Evolutionary conservation across 2,329 filamentous ascomycete genomes (phyloP).

Genomic region (Cladobotryum protrusum): DNA sequence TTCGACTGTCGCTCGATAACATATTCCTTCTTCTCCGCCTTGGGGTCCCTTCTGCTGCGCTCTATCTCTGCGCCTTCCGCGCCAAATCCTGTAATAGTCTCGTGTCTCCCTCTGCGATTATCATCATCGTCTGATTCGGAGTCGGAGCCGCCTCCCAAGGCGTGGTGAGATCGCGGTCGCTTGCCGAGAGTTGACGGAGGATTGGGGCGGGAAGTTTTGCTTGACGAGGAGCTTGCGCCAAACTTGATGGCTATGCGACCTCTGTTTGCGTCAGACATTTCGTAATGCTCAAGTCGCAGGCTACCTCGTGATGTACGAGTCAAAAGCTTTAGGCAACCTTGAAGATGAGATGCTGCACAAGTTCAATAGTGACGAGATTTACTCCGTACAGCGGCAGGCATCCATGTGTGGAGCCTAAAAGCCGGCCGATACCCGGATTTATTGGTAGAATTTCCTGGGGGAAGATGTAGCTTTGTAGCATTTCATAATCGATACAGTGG

Average conservation of each 20-base stretch:
- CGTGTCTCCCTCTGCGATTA: conserved; percentile 27
- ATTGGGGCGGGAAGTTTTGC: conserved; percentile 25
- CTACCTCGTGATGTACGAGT: too few species aligned
- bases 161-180: conserved; percentile 37
- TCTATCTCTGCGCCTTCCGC: conserved; percentile 38
- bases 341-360: not conserved
- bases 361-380: too few species aligned
- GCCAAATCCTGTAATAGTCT: conserved; percentile 46
- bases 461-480: too few species aligned
- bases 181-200: conserved; percentile 44
- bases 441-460: too few species aligned
- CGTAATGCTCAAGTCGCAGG: not conserved
- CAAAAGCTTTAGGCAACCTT: not conserved
- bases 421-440: too few species aligned
- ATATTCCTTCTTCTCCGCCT: conserved; percentile 32
- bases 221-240: conserved; percentile 24
- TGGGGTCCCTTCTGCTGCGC: conserved; percentile 24
- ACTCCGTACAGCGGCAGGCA: too few species aligned
- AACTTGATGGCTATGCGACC: conserved; percentile 46
- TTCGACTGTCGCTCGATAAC: conserved; percentile 56
- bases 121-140: conserved; percentile 35
- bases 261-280: conserved; percentile 34
- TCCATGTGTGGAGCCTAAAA: too few species aligned
- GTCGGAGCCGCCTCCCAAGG: conserved; percentile 37
- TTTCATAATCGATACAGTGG: too few species aligned